phyloP scores from a whole-genome alignment of 768 basidiomycete genomes.

The Tubosaeta sp. region DNA sequence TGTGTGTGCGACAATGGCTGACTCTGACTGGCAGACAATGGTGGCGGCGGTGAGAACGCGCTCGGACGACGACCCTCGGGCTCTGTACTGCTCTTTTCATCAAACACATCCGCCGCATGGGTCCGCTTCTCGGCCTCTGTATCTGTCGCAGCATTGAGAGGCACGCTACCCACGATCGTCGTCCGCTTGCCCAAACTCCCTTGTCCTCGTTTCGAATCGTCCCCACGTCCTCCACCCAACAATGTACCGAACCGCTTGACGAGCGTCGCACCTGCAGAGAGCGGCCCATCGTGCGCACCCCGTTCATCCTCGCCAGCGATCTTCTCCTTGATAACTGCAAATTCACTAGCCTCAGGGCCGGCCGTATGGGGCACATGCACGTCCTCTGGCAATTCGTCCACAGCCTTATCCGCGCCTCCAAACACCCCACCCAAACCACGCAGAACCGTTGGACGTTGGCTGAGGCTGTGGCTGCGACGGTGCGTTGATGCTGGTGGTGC shows the following conservation, averaged over 20 bases:
- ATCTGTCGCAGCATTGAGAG: conserved; percentile 37
- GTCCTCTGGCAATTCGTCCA: conserved; percentile 42
- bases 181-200: conserved; percentile 41
- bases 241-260: conserved; percentile 75
- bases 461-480: conserved; percentile 78
- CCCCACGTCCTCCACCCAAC: conserved; percentile 44
- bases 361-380: conserved; percentile 53
- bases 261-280: conserved; percentile 65
- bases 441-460: conserved; percentile 57
- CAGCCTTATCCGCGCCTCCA: conserved; percentile 36
- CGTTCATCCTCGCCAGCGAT: conserved; percentile 25
- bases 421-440: conserved; percentile 62
- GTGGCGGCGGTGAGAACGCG: conserved; percentile 28
- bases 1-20: conserved; percentile 59
- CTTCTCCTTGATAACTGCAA: conserved; percentile 39
- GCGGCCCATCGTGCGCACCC: conserved; percentile 25
- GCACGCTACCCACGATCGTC: conserved; percentile 45
- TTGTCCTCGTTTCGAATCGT: conserved; percentile 39
- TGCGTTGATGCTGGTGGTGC: conserved; percentile 78
- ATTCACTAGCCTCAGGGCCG: conserved; percentile 58
- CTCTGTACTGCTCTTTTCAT: conserved; percentile 23
- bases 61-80: conserved; percentile 17
- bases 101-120: conserved; percentile 15
- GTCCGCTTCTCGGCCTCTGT: conserved; percentile 30
- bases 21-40: conserved; percentile 42